A percentile compares a stretch with the other conserved stretches of the same genome.
These are phyloP conservation scores for Fomitopsis pulvina DNA, from an alignment of 768 basidiomycete genomes.

Conservation along the genomic window DNA sequence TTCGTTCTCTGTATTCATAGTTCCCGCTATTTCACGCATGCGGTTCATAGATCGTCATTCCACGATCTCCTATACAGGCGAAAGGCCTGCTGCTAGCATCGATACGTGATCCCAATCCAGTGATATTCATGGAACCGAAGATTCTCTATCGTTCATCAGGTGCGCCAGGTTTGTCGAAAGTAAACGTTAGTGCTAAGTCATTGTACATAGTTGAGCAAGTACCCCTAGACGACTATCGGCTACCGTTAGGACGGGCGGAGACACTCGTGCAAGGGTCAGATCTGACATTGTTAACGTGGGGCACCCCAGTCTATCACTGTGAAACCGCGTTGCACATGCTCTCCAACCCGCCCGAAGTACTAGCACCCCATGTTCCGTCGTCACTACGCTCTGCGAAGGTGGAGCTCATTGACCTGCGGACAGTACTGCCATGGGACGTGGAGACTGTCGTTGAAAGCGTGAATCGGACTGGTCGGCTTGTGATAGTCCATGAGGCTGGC, in stretches of 20 bases:
- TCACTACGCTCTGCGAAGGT: constrained; percentile 63
- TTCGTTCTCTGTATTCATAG: constrained; percentile 19
- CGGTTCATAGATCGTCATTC: constrained; percentile 62
- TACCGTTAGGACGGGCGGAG: constrained; percentile 84
- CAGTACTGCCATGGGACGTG: constrained; percentile 86
- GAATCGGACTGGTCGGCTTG: constrained; percentile 72
- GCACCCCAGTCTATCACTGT: constrained; percentile 89
- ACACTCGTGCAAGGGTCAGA: constrained; percentile 68
- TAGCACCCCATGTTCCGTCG: constrained; percentile 60
- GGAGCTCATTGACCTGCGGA: constrained; percentile 87
- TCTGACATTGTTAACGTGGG: constrained; percentile 88
- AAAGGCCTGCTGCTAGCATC: constrained; percentile 84
- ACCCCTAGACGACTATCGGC: constrained; percentile 76
- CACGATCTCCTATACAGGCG: constrained; percentile 92
- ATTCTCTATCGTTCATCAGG: constrained; percentile 87
- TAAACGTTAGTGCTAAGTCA: neutral
- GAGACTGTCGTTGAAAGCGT: constrained; percentile 79
- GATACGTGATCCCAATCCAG: constrained; percentile 90
- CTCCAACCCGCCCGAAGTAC: constrained; percentile 51
- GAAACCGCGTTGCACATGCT: constrained; percentile 78
- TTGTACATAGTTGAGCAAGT: constrained; percentile 77
- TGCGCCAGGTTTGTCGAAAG: constrained; percentile 21
- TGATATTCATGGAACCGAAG: constrained; percentile 94
- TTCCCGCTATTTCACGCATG: neutral
- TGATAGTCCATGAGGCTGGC: constrained; percentile 91